Evolutionary conservation across 1,284 basidiomycete genomes (phyloP), one percentile per base, ranked within the genome.

Genomic region (Trametes hirsuta): DNA sequence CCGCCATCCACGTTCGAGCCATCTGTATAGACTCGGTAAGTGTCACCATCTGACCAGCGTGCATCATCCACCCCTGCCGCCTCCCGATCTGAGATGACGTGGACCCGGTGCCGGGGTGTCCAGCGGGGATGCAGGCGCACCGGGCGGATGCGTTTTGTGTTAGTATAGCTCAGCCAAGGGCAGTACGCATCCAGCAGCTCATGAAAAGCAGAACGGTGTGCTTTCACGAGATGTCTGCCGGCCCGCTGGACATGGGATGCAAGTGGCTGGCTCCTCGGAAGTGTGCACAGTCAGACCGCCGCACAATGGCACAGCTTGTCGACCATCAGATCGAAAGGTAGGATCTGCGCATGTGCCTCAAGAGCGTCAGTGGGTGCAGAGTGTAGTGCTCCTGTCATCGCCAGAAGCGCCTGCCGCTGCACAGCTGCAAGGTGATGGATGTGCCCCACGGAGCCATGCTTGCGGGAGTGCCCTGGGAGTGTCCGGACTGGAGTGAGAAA

Each of bases 211-310:
- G 62, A 53, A 4, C 62, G 51, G 47, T 72, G 70, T 1, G 40
- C 2, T 15, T 60, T 55, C 11, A 71, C 61, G 12, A 52, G 53
- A 3, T 30, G 40, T 0, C 18, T 34, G 2, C 63, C 62, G 0
- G 70, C 66, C 1, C 52, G 34, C 3, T 44, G 46, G 10, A 71
- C 62, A 0, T 53, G 50, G 1, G 48, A n/a, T 35, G 59, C 15
- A 0, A 79, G 68, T 0, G 77, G 79, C 63, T 80, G 76, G 0
- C 64, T 45, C 0, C 15, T 4, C 0, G 76, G 75, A 0, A 80
- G 68, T 0, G 75, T 72, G 22, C 70, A 66, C 0, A 80, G 58
- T 0, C 74, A 55, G 1, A 76, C 39, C 0, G 74, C 69, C 2
- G 73, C 71, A 0, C 68, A 46, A n/a, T 72, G 62, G 12, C 71